phyloP scores from a whole-genome alignment of 345 rosid genomes.

The Lagerstroemia speciosa region DNA sequence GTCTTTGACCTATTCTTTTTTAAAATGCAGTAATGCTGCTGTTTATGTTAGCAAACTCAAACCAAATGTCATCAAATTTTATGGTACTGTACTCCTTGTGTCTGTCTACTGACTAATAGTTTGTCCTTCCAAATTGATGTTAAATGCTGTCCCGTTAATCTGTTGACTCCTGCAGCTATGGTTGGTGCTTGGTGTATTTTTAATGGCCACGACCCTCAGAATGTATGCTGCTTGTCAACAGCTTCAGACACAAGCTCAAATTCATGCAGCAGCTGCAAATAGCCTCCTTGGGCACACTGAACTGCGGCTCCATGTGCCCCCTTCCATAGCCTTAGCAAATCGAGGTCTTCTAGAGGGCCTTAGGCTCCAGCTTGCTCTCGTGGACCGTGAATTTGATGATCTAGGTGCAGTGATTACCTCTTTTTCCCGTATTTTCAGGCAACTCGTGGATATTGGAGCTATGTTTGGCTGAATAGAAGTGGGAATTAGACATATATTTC shows the following conservation, averaged over 20 bases:
- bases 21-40: slow-evolving; percentile 64
- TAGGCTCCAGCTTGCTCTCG: slow-evolving; percentile 93
- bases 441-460: background rate
- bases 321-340: slow-evolving; percentile 76
- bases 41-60: slow-evolving; percentile 88
- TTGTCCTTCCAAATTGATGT: background rate
- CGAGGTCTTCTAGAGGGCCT: slow-evolving; percentile 90
- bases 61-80: slow-evolving; percentile 89
- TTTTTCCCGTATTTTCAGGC: background rate
- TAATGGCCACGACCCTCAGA: slow-evolving; percentile 83
- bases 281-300: slow-evolving; percentile 84
- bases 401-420: slow-evolving; percentile 34
- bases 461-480: background rate
- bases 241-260: slow-evolving; percentile 89
- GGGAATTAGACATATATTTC: background rate
- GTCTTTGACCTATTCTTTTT: slow-evolving; percentile 1
- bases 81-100: slow-evolving; percentile 36
- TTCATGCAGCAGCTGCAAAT: slow-evolving; percentile 80
- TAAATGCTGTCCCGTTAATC: background rate
- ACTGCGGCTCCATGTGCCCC: slow-evolving; percentile 79
- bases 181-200: slow-evolving; percentile 85
- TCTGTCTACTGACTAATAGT: background rate
- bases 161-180: slow-evolving; percentile 49
- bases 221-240: slow-evolving; percentile 95
- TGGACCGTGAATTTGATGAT: slow-evolving; percentile 91